These are phyloP conservation scores for Didymella lethalis DNA, from an alignment of 2,329 filamentous ascomycete species.

Conservation along the genomic window DNA sequence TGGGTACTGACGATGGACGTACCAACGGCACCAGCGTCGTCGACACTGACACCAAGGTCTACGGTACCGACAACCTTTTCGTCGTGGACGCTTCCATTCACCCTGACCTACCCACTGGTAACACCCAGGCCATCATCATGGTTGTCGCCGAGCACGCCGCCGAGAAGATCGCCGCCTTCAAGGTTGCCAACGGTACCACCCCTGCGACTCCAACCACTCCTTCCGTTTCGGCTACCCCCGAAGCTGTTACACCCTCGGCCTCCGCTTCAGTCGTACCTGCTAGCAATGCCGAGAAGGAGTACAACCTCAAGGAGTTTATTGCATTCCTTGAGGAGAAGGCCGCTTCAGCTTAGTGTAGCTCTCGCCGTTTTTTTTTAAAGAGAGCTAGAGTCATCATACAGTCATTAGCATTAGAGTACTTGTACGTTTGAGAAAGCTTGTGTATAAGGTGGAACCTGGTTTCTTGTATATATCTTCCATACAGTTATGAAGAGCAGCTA, in stretches of 20 bases:
- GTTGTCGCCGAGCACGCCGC: constrained; percentile 70
- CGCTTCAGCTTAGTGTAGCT: background rate
- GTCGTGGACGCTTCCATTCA: constrained; percentile 62
- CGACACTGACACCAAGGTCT: constrained; percentile 52
- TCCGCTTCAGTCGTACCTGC: background rate
- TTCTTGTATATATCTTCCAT: background rate
- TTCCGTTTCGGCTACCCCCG: constrained; percentile 14
- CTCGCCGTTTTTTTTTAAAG: background rate
- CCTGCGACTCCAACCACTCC: constrained; percentile 50
- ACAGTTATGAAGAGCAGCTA: background rate
- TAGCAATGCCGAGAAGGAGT: constrained; percentile 4
- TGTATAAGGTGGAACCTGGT: background rate
- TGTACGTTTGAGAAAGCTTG: background rate
- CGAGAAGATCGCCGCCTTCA: constrained; percentile 59
- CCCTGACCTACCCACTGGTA: constrained; percentile 72
- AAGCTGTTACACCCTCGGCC: constrained; percentile 4
- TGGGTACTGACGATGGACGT: constrained; percentile 45
- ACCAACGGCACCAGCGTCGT: constrained; percentile 42
- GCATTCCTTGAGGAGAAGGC: constrained; percentile 15
- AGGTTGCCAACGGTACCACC: constrained; percentile 39
- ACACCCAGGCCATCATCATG: constrained; percentile 72
- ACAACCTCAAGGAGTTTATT: constrained; percentile 16
- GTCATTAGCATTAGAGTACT: background rate
- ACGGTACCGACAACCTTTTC: constrained; percentile 55
- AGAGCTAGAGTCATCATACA: background rate